phyloP scores from a whole-genome alignment of 768 basidiomycete species.

The Favolaschia claudopus region DNA sequence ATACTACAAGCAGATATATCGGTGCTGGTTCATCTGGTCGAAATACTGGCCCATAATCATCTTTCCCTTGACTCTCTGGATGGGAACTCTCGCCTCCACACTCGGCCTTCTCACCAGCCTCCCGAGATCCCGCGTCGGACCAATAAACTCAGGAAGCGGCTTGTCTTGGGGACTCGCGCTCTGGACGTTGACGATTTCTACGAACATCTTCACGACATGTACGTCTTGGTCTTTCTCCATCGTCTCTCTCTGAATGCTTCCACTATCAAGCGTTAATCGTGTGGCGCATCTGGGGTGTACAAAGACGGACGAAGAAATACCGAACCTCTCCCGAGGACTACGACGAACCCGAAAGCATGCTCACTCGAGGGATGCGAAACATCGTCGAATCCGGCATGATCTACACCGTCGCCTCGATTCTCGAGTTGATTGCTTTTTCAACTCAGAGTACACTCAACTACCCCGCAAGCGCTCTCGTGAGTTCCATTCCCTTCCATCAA shows the following conservation, averaged over 20 bases:
- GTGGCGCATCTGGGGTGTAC: neutral
- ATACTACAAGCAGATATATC: neutral
- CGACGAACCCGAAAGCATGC: neutral
- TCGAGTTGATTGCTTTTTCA: neutral
- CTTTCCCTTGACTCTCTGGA: neutral
- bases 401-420: neutral
- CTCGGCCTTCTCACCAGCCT: neutral
- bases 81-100: neutral
- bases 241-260: neutral
- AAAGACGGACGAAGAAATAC: neutral
- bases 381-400: constrained; percentile 4
- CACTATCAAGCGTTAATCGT: constrained; percentile 6
- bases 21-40: neutral
- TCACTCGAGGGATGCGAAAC: neutral
- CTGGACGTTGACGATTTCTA: constrained; percentile 4
- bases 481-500: no score
- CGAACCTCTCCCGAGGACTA: neutral
- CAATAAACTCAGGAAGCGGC: neutral
- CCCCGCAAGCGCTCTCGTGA: no score
- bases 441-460: neutral
- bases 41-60: neutral
- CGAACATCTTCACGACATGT: neutral
- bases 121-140: neutral
- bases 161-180: neutral
- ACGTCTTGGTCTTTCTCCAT: neutral